phyloP scores from a whole-genome alignment of 257 asterid genomes.

The Nicotiana benthamiana region DNA sequence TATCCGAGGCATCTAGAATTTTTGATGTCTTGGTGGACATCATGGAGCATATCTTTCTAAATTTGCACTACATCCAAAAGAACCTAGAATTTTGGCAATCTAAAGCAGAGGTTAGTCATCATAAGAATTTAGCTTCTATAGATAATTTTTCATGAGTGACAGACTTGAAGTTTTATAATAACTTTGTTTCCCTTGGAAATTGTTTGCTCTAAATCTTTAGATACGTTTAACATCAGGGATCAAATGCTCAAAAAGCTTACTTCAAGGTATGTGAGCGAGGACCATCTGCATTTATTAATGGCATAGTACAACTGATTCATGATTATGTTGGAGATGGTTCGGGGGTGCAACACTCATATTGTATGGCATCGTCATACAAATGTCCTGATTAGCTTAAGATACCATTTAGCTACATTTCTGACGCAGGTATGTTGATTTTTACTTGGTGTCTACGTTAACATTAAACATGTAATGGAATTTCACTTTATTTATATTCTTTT shows the following conservation, averaged over 20 bases:
- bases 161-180: neutral
- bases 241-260: conserved; percentile 66
- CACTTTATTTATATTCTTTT: neutral
- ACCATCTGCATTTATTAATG: conserved; percentile 69
- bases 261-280: conserved; percentile 89
- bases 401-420: conserved; percentile 63
- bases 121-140: neutral
- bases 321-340: conserved; percentile 55
- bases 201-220: neutral
- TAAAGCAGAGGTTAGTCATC: conserved; percentile 61
- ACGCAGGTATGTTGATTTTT: too few relatives aligned
- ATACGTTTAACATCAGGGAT: conserved; percentile 34
- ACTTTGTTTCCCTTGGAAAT: neutral
- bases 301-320: conserved; percentile 49
- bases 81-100: conserved; percentile 79
- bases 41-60: conserved; percentile 48
- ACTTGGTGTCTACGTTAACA: neutral
- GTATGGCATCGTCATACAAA: conserved; percentile 59
- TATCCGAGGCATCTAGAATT: conserved; percentile 39
- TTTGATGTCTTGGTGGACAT: conserved; percentile 67
- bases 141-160: neutral
- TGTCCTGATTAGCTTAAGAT: conserved; percentile 59
- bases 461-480: neutral
- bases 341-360: conserved; percentile 43
- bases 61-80: conserved; percentile 70